Evolutionary conservation across 768 basidiomycete species (phyloP), one percentile per base, ranked within the genome.

Genomic region (Holtermannia corniformis): DNA sequence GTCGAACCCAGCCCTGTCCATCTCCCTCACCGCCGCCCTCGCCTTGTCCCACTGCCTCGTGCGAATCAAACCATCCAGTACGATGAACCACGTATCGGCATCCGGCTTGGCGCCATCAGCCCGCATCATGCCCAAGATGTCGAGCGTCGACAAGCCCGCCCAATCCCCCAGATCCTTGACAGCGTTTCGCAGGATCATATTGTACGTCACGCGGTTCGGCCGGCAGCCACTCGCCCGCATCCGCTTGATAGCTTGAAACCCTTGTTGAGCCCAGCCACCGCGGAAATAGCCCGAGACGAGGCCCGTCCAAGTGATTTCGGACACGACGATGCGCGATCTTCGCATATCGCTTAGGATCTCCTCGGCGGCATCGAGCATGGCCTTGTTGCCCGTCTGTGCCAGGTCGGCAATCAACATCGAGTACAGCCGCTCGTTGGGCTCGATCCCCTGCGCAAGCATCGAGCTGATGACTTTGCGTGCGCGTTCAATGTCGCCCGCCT

Each of bases 301-400:
- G 1, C 82, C 76, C 0, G 89, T 91, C 72, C 90, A 97, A 24
- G 87, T 90, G 56, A 89, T 78, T 54, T 81, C 81, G 65, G 85
- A 92, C 1, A 87, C 84, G 44, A 69, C 40, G 44, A 70, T 32
- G 25, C 57, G 53, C 13, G 46, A 44, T 73, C 49, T 75, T 71
- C 69, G 89, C 90, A 96, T 90, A 63, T 77, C 78, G 50, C 76
- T 72, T 51, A 95, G 73, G 49, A 96, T 70, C n/a, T 79, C 75
- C 61, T 91, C 73, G 1, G 83, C 87, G 1, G 80, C 79, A 3
- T 71, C 25, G 25, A 95, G 69, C 48, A 80, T 78, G 25, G 75
- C 70, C 47, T 78, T 76, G 40, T 76, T 77, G 5, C 78, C 76
- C 55, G 80, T 76, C 57, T 78, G 77, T 63, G 90, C 75, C 49